phyloP scores from a whole-genome alignment of 108 stramenopile genomes.

The Pseudonitzschia multiseries region DNA sequence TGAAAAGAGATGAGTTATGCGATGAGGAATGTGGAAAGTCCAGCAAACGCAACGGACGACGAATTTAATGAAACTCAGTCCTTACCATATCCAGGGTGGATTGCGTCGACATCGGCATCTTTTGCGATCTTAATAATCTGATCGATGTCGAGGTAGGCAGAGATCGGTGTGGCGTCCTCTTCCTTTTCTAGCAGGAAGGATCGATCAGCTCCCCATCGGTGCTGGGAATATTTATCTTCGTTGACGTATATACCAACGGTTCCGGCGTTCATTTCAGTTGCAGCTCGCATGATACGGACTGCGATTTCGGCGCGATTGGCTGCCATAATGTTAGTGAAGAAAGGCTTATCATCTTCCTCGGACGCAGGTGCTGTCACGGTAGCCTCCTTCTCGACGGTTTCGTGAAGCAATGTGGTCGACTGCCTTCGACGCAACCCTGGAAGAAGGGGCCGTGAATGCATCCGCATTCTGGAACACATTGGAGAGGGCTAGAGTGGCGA shows the following conservation, averaged over 20 bases:
- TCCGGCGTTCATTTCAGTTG: constrained; percentile 78
- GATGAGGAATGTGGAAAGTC: no score
- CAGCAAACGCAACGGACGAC: no score
- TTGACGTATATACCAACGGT: constrained; percentile 85
- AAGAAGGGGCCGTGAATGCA: constrained; percentile 7
- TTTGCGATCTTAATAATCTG: constrained; percentile 81
- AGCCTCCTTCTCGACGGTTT: constrained; percentile 1
- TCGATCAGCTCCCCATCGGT: constrained; percentile 89
- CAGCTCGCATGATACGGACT: constrained; percentile 90
- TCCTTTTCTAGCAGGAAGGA: constrained; percentile 65
- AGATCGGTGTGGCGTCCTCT: constrained; percentile 68
- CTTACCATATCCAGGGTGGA: constrained; percentile 78
- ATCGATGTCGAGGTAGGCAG: constrained; percentile 67
- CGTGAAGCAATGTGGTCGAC: not conserved
- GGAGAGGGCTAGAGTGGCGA: constrained; percentile 10
- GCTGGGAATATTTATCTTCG: constrained; percentile 92
- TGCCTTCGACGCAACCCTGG: not conserved
- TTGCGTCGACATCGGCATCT: constrained; percentile 79
- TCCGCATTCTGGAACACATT: not conserved
- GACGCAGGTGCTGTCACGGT: not conserved
- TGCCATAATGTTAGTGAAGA: constrained; percentile 66
- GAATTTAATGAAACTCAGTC: not conserved
- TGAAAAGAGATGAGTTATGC: constrained; percentile 19
- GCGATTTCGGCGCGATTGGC: constrained; percentile 96
- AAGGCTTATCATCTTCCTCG: constrained; percentile 3